Conservation (phyloP, 1,284 basidiomycete species). For the Puccinia brachypodii region DNA sequence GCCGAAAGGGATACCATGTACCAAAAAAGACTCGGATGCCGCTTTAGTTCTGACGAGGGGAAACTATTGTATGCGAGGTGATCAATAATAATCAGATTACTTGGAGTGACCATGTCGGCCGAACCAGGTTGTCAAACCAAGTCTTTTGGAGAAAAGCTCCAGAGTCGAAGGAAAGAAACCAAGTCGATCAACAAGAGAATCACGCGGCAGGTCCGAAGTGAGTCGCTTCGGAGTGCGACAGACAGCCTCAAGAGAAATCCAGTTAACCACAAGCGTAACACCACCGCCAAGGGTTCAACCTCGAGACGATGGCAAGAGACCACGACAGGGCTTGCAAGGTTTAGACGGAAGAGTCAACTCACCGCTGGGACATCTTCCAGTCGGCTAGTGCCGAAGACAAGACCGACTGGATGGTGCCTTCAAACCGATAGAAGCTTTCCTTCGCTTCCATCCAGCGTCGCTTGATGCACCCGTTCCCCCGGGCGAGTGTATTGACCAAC, state of each 20-base stretch:
- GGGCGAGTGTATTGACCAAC: neutral
- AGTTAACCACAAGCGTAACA: neutral
- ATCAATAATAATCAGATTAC: neutral
- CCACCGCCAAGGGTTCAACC: neutral
- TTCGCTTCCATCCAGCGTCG: neutral
- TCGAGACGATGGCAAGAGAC: neutral
- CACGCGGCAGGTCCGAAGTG: neutral
- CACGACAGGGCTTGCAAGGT: neutral
- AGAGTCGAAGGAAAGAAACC: conserved; percentile 19
- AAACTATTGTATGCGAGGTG: conserved; percentile 6
- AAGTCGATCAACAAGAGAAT: neutral
- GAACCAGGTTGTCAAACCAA: neutral
- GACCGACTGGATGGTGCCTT: neutral
- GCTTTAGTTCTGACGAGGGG: neutral
- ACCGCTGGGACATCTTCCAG: neutral
- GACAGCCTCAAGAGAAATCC: neutral
- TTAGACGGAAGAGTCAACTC: neutral
- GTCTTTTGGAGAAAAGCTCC: neutral
- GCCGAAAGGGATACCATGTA: neutral
- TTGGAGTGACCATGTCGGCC: neutral
- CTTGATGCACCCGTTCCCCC: neutral
- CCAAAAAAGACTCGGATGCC: neutral
- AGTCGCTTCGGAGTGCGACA: conserved; percentile 5
- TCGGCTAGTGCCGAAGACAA: conserved; percentile 14
- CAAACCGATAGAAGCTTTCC: neutral